Percentiles rank a stretch among this genome's conserved stretches.
Evolutionary conservation across 169 alveolate genomes (phyloP).

Genomic region (Neospora caninum): DNA sequence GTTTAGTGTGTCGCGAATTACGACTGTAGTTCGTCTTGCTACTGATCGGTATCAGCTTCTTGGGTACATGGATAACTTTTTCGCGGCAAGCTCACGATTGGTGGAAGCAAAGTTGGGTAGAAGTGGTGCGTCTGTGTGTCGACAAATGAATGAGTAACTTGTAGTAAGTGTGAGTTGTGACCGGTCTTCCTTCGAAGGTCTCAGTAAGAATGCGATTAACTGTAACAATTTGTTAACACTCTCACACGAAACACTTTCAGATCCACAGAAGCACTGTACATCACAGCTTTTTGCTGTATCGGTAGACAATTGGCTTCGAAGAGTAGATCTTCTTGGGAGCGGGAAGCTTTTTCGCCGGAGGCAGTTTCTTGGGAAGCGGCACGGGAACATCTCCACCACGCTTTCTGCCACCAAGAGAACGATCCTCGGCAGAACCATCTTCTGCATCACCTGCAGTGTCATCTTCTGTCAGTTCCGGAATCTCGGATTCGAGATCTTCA

Average conservation of each 20-base stretch:
- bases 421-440: constrained; percentile 11
- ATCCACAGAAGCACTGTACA: not conserved
- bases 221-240: not conserved
- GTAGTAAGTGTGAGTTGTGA: not conserved
- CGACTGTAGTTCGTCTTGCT: constrained; percentile 48
- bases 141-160: not conserved
- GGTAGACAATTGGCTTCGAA: not conserved
- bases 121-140: not conserved
- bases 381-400: not conserved
- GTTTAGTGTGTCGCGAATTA: constrained; percentile 14
- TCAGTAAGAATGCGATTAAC: not conserved
- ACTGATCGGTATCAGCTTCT: constrained; percentile 54
- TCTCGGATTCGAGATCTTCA: not conserved
- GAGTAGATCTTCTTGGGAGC: not conserved
- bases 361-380: not conserved
- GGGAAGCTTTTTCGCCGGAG: not conserved
- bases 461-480: not conserved
- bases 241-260: not conserved
- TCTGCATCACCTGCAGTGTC: not conserved
- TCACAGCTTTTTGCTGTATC: constrained; percentile 2
- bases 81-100: constrained; percentile 13
- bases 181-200: too few species aligned
- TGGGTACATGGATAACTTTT: constrained; percentile 52
- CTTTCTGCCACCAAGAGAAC: not conserved
- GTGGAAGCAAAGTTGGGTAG: not conserved